A percentile compares a stretch with the other conserved stretches of the same genome.
These are phyloP conservation scores for Aureobasidium sp. DNA, from an alignment of 2,329 filamentous ascomycete species.

Conservation along the genomic window DNA sequence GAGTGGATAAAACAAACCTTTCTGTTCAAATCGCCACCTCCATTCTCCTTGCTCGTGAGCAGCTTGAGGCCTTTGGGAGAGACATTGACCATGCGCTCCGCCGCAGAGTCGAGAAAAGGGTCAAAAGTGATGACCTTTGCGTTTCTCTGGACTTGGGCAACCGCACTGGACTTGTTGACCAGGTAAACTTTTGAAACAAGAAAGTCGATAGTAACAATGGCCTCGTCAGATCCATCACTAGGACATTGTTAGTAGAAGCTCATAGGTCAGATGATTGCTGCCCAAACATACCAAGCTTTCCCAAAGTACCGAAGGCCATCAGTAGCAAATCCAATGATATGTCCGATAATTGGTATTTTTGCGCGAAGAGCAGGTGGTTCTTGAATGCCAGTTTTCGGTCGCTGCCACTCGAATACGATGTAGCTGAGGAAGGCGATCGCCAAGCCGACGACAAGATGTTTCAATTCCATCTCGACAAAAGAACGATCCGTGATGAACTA, in stretches of 20 bases:
- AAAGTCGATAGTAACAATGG: conserved; percentile 4
- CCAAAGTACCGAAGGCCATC: conserved; percentile 6
- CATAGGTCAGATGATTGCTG: background rate
- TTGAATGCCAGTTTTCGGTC: background rate
- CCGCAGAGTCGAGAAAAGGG: conserved; percentile 34
- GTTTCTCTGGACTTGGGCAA: conserved; percentile 34
- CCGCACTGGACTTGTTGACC: conserved; percentile 23
- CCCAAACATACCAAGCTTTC: background rate
- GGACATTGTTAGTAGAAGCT: background rate
- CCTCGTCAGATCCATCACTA: background rate
- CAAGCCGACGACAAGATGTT: background rate
- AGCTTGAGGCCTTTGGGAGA: conserved; percentile 26
- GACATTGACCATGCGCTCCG: conserved; percentile 34
- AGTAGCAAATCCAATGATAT: conserved; percentile 2
- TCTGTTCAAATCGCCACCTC: background rate
- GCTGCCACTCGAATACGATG: background rate
- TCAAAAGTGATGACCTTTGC: conserved; percentile 38
- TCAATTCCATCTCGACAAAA: background rate
- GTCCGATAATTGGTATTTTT: conserved; percentile 5
- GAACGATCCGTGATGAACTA: background rate
- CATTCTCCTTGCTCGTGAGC: conserved; percentile 20
- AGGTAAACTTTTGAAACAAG: background rate
- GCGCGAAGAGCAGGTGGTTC: background rate
- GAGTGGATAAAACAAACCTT: background rate
- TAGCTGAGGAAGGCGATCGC: conserved; percentile 4